Percentiles rank a stretch among this genome's conserved stretches.
Conservation (phyloP, 148 eudicot species). For the Vaccinium corymbosum region DNA sequence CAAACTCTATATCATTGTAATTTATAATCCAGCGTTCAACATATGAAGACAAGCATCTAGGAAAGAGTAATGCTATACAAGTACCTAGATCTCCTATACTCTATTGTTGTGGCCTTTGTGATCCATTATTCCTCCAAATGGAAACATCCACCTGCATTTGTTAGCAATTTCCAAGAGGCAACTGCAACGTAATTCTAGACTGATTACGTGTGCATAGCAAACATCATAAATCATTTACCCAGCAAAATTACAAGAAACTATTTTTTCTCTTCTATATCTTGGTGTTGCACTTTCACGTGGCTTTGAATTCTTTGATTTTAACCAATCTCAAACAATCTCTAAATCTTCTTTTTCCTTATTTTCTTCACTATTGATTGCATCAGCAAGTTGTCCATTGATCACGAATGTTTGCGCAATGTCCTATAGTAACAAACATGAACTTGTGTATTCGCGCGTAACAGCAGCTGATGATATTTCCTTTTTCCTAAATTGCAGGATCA, state of each 20-base stretch:
- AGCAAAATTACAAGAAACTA: not conserved
- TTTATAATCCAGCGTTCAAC: not conserved
- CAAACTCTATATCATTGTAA: not conserved
- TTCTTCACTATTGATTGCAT: not conserved
- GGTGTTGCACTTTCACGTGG: not conserved
- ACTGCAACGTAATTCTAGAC: not conserved
- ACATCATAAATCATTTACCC: not conserved
- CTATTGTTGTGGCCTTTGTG: not conserved
- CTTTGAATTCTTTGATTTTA: not conserved
- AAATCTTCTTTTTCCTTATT: not conserved
- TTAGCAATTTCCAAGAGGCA: not conserved
- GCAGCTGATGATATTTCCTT: not conserved
- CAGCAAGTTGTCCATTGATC: not conserved
- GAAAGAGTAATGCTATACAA: not conserved
- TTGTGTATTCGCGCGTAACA: not conserved
- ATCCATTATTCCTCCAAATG: not conserved
- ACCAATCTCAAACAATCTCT: not conserved
- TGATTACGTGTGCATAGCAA: not conserved
- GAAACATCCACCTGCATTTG: not conserved
- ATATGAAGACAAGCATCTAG: not conserved
- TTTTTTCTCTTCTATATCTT: too few species aligned
- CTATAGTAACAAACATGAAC: not conserved
- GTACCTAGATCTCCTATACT: not conserved
- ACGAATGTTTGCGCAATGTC: not conserved
- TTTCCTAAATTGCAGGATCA: conserved; percentile 44